Percentiles rank a stretch among this genome's conserved stretches.
These are phyloP conservation scores for Naumovozyma dairenensis DNA, from an alignment of 805 yeast species.

Conservation along the genomic window DNA sequence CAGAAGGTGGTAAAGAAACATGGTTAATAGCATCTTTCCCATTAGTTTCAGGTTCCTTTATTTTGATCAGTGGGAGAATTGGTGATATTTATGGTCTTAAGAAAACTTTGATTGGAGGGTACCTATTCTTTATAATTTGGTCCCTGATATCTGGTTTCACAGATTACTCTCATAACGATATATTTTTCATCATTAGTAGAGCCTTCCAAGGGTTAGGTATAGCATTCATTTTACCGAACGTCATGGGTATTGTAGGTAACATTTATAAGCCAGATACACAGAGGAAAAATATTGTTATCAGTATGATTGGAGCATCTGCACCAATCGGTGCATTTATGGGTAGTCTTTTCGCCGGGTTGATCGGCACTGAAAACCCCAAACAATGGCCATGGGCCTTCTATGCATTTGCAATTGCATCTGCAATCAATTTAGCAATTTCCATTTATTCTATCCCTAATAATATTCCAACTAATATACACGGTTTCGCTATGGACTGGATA, in stretches of 20 bases:
- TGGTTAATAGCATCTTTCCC: constrained; percentile 72
- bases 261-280: constrained; percentile 36
- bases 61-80: constrained; percentile 54
- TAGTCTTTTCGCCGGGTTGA: constrained; percentile 40
- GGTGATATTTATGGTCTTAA: constrained; percentile 68
- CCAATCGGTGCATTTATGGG: constrained; percentile 53
- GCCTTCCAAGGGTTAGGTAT: constrained; percentile 58
- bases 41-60: constrained; percentile 63
- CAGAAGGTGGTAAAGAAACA: constrained; percentile 29
- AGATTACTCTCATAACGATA: constrained; percentile 37
- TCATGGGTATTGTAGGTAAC: constrained; percentile 44
- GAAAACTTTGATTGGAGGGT: constrained; percentile 43
- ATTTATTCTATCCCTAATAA: constrained; percentile 22
- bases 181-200: constrained; percentile 43
- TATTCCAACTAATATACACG: constrained; percentile 20
- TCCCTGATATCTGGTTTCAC: constrained; percentile 51
- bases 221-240: constrained; percentile 49
- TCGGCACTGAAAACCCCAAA: constrained; percentile 18
- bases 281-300: constrained; percentile 42
- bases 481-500: constrained; percentile 35
- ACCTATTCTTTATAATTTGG: constrained; percentile 48
- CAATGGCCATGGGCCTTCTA: constrained; percentile 27
- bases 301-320: constrained; percentile 47
- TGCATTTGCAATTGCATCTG: constrained; percentile 17
- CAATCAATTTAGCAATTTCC: constrained; percentile 12